phyloP scores from a whole-genome alignment of 805 yeast genomes.

The Wickerhamomyces canadensis region DNA sequence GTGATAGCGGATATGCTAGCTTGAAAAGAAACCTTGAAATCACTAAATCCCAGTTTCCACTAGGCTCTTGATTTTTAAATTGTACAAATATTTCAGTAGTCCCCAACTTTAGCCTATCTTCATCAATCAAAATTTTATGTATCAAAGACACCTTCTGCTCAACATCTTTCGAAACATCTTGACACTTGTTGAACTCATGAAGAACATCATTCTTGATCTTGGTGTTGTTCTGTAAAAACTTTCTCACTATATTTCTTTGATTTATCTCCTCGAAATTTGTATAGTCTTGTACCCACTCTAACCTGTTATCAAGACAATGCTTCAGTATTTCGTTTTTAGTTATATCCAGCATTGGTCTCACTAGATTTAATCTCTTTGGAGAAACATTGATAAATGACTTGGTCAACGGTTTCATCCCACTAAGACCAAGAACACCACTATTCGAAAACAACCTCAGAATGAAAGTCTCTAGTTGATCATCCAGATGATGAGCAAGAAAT shows the following conservation, averaged over 20 bases:
- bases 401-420: conserved; percentile 39
- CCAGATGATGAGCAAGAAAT: conserved; percentile 59
- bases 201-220: conserved; percentile 9
- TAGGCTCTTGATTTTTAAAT: conserved; percentile 15
- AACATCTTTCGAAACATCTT: conserved; percentile 16
- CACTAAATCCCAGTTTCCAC: conserved; percentile 14
- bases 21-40: conserved; percentile 23
- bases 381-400: conserved; percentile 14
- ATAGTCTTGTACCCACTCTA: conserved; percentile 67
- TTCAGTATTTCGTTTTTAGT: conserved; percentile 39
- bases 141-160: conserved; percentile 9
- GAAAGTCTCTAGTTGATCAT: conserved; percentile 72
- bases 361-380: conserved; percentile 21
- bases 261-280: conserved; percentile 54
- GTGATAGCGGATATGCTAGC: conserved; percentile 24
- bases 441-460: conserved; percentile 44
- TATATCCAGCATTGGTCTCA: conserved; percentile 49
- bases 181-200: conserved; percentile 15
- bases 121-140: conserved; percentile 2
- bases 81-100: conserved; percentile 12
- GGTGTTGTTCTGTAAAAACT: conserved; percentile 16
- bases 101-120: background rate
- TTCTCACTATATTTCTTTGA: conserved; percentile 50
- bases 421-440: conserved; percentile 51
- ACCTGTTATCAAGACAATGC: conserved; percentile 34